phyloP scores from a whole-genome alignment of 1,139 yeast genomes.

The Pneumocystis sp. region DNA sequence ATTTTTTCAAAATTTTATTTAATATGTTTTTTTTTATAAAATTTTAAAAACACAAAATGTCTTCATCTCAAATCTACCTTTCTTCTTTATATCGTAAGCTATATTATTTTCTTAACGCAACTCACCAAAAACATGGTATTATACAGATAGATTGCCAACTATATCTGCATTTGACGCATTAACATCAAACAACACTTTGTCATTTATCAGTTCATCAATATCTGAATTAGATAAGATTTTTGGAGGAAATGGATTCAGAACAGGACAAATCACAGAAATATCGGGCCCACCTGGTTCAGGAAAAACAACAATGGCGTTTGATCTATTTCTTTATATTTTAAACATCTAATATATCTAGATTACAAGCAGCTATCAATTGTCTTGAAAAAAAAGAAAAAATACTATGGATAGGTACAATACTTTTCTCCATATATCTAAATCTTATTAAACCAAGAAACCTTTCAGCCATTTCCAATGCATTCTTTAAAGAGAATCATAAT shows the following conservation, averaged over 20 bases:
- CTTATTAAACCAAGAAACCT: not conserved
- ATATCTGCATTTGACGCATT: not conserved
- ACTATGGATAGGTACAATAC: not conserved
- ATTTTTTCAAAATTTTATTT: not conserved
- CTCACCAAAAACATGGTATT: not conserved
- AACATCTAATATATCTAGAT: not conserved
- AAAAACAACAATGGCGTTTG: slow-evolving; percentile 10
- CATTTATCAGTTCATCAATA: not conserved
- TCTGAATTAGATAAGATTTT: slow-evolving; percentile 2
- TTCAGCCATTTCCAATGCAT: not conserved
- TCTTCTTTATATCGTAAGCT: not conserved
- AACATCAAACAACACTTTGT: not conserved
- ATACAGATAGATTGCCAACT: not conserved
- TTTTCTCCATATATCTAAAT: not conserved
- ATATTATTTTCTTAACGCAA: not conserved
- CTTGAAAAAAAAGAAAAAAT: not conserved
- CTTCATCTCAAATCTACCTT: not conserved
- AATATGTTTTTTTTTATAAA: not conserved
- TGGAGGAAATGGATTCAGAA: slow-evolving; percentile 5
- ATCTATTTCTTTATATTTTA: not conserved
- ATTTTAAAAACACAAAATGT: not conserved
- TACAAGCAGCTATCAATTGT: not conserved
- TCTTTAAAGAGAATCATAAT: not conserved
- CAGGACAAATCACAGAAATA: slow-evolving; percentile 8
- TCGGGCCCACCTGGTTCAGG: slow-evolving; percentile 10